A percentile compares a stretch with the other conserved stretches of the same genome.
phyloP scores from a whole-genome alignment of 495 filamentous ascomycete genomes.

The Penicillium subrubescens region DNA sequence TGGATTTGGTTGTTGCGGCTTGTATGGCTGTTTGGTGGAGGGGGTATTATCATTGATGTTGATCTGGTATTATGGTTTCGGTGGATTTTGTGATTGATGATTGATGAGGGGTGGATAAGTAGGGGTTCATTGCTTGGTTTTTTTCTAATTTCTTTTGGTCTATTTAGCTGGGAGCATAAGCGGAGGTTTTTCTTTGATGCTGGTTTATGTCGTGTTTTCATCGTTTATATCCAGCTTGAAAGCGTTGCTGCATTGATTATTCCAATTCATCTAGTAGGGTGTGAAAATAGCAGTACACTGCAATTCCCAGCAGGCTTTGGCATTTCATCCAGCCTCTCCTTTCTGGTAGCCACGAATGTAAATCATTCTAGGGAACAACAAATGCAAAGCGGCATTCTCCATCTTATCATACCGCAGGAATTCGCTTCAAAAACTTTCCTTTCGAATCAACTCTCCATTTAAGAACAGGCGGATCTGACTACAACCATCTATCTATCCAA shows the following conservation, averaged over 20 bases:
- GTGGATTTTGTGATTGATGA: background rate
- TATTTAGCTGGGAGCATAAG: background rate
- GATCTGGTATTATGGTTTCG: background rate
- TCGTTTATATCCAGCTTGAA: background rate
- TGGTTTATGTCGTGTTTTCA: background rate
- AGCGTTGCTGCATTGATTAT: background rate
- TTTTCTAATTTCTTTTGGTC: background rate
- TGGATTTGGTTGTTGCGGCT: conserved; percentile 88
- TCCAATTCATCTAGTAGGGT: background rate
- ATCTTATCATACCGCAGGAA: background rate
- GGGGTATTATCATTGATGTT: conserved; percentile 65
- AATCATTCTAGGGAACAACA: no score
- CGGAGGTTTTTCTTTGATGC: background rate
- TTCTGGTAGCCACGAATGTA: no score
- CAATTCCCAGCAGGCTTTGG: no score
- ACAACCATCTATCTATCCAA: conserved; percentile 11
- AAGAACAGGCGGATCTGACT: background rate
- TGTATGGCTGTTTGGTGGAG: conserved; percentile 95
- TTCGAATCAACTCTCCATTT: conserved; percentile 2
- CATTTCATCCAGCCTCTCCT: no score
- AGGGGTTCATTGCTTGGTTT: background rate
- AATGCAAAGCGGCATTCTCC: no score
- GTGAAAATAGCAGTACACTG: no score
- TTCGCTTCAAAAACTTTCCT: background rate
- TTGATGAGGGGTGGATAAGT: background rate